Evolutionary conservation across 768 basidiomycete genomes (phyloP).

Genomic region (Suillus cothurnatus): DNA sequence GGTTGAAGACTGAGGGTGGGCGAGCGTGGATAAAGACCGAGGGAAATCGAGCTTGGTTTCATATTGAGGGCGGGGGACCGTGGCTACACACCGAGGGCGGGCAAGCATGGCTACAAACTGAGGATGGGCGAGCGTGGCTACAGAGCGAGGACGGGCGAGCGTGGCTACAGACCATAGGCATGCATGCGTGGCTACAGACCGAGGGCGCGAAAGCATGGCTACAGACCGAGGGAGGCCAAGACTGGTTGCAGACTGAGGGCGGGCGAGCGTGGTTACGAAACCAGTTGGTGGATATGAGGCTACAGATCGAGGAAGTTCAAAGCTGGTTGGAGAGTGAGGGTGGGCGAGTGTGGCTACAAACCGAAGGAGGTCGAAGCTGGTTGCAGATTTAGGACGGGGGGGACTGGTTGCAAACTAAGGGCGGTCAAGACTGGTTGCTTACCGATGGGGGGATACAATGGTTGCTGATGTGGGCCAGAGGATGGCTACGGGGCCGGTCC

Average conservation of each 20-base stretch:
- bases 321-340: neutral
- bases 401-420: neutral
- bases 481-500: too few species aligned
- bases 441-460: neutral
- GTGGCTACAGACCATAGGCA: neutral
- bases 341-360: neutral
- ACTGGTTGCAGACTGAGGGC: neutral
- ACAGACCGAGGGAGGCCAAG: too few species aligned
- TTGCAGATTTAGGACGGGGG: neutral
- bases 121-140: neutral
- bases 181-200: too few species aligned
- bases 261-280: neutral
- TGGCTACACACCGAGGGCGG: neutral
- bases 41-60: neutral
- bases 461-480: too few species aligned
- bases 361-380: neutral
- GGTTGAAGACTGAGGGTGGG: neutral
- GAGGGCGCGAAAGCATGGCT: too few species aligned
- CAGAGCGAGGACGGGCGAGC: neutral
- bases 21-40: neutral
- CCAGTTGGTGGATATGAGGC: too few species aligned
- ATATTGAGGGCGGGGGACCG: neutral
- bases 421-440: neutral
- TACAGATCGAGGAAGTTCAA: too few species aligned
- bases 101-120: neutral